Evolutionary conservation across 345 rosid species (phyloP), one percentile per base, ranked within the genome.

Genomic region (Salix dunnii): DNA sequence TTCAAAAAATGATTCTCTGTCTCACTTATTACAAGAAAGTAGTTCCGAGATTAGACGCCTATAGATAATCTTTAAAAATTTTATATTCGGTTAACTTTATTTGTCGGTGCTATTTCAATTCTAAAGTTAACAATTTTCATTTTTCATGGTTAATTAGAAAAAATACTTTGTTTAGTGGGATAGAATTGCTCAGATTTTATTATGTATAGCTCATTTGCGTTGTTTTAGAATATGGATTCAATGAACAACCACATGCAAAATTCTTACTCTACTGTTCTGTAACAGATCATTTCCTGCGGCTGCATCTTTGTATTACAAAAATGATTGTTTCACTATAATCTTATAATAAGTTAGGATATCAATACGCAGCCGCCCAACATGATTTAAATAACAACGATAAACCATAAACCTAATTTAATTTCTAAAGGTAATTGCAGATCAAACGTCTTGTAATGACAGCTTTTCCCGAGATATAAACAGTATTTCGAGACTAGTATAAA

Each of bases 401-500:
- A 43, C 4, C 4, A 46, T 33, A 21, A 25, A 0, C 5, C 51
- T 35, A 8, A 55, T 67, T 33, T 30, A 49, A 5, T 18, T 43
- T 74, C 25, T 2, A 2, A 21, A 21, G 10, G 23, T 2, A 74
- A 30, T 23, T 18, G 28, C 73, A 38, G 60, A 60, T 40, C 68
- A 30, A 2, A 28, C 7, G 3, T 16, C 31, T 16, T 61, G 74
- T 42, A 55, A 36, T 76, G 78, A 53, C 72, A 67, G 67, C 67
- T 55, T 60, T 58, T 43, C 21, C 17, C n/a, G 14, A 14, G 30
- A 66, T 20, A 49, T 0, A 20, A 35, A 27, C 43, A 27, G 72
- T 43, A 9, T 40, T 35, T 71, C 49, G 23, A 64, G 21, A 31
- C 79, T n/a, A 20, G 16, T 77, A 72, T 72, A 78, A 33, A 72